These are phyloP conservation scores for Pyrenula massariospora DNA, from an alignment of 495 filamentous ascomycete genomes.

Conservation along the genomic window DNA sequence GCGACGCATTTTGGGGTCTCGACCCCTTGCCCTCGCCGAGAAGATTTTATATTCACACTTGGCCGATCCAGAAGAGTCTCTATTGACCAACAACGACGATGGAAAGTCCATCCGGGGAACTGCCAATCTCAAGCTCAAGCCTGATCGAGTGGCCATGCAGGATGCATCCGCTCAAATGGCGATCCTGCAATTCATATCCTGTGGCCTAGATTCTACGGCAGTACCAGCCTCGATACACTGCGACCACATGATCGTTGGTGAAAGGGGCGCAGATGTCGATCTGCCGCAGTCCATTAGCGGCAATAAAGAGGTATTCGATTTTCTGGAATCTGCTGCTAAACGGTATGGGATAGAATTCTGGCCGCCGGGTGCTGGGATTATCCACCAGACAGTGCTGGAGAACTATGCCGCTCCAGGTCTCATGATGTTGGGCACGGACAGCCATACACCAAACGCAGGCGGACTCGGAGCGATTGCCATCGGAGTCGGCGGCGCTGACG, in stretches of 20 bases:
- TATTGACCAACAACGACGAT: slow-evolving; percentile 68
- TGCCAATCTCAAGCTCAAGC: slow-evolving; percentile 94
- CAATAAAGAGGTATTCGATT: slow-evolving; percentile 96
- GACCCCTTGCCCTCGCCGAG: slow-evolving; percentile 75
- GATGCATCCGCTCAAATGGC: slow-evolving; percentile 99
- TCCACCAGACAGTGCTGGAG: slow-evolving; percentile 95
- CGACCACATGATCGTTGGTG: slow-evolving; percentile 97
- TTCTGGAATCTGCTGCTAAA: slow-evolving; percentile 85
- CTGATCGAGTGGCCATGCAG: slow-evolving; percentile 96
- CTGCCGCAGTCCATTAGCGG: slow-evolving; percentile 75
- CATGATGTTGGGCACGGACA: slow-evolving; percentile 99
- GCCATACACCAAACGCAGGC: slow-evolving; percentile 93
- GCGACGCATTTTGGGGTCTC: slow-evolving; percentile 55
- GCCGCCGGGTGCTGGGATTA: slow-evolving; percentile 97
- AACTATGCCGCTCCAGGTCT: slow-evolving; percentile 95
- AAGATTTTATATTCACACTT: slow-evolving; percentile 98
- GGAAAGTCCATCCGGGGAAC: slow-evolving; percentile 70
- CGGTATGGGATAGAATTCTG: slow-evolving; percentile 98
- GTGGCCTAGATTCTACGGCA: slow-evolving; percentile 78
- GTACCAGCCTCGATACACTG: slow-evolving; percentile 97
- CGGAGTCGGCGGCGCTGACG: slow-evolving; percentile 94
- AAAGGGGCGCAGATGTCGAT: slow-evolving; percentile 80
- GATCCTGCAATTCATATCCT: slow-evolving; percentile 95
- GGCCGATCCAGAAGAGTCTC: slow-evolving; percentile 72
- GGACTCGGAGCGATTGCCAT: slow-evolving; percentile 91